Conservation (phyloP, 2,329 filamentous ascomycete species). For the Fusarium tricinctum region DNA sequence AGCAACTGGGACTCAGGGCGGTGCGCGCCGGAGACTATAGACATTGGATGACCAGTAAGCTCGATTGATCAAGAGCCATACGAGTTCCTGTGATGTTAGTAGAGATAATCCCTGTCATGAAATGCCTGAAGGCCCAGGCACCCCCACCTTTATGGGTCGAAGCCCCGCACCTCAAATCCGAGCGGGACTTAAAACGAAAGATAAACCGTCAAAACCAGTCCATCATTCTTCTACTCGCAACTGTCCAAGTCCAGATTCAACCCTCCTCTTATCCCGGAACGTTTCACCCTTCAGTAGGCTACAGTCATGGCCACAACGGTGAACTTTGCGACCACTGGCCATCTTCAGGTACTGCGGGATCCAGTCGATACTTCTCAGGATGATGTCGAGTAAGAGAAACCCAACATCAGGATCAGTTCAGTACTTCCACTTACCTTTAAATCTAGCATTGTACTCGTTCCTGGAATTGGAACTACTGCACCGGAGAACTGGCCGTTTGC, state of each 20-base stretch:
- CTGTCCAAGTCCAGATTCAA: slow-evolving; percentile 2
- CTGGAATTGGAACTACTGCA: slow-evolving; percentile 3
- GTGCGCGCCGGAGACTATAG: background rate
- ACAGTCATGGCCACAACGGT: background rate
- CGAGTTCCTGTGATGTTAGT: background rate
- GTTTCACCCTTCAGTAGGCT: background rate
- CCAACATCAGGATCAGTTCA: slow-evolving; percentile 1
- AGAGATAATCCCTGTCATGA: background rate
- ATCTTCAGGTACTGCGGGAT: slow-evolving; percentile 4
- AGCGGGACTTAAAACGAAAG: no score
- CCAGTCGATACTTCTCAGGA: slow-evolving; percentile 5
- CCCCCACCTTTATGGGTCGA: background rate
- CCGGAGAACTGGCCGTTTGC: slow-evolving; percentile 1
- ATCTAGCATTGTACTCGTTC: slow-evolving; percentile 3
- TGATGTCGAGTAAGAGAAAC: slow-evolving; percentile 4
- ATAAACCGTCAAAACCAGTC: background rate
- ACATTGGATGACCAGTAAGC: background rate
- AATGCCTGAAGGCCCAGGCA: slow-evolving; percentile 1
- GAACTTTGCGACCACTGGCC: slow-evolving; percentile 1
- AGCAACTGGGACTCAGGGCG: background rate
- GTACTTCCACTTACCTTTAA: slow-evolving; percentile 3
- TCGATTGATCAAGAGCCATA: slow-evolving; percentile 1
- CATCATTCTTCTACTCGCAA: slow-evolving; percentile 3
- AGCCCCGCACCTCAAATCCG: background rate
- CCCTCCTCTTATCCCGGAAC: slow-evolving; percentile 1